phyloP scores from a whole-genome alignment of 1,284 basidiomycete species.

The Melampsora allii-populina region DNA sequence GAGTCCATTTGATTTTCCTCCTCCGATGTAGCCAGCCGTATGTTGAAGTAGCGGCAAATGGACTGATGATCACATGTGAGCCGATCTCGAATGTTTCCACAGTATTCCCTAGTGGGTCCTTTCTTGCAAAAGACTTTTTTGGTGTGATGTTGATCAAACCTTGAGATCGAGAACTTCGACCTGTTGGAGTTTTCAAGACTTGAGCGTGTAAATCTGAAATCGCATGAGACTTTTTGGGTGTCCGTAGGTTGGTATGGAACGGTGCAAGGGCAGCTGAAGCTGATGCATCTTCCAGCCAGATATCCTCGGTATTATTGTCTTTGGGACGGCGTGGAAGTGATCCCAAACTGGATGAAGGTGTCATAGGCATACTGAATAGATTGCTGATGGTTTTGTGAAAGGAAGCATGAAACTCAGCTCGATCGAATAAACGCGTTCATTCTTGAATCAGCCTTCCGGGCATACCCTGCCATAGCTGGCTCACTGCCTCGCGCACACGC shows the following conservation, averaged over 20 bases:
- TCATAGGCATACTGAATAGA: not conserved
- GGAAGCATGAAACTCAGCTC: too few relatives aligned
- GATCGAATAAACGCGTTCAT: too few relatives aligned
- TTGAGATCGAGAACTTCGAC: conserved; percentile 10
- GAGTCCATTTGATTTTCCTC: not conserved
- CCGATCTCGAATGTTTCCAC: conserved; percentile 1
- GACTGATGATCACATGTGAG: conserved; percentile 5
- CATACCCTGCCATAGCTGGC: too few relatives aligned
- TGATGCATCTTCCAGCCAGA: not conserved
- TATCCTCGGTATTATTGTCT: not conserved
- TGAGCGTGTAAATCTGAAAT: conserved; percentile 1
- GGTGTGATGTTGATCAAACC: conserved; percentile 14
- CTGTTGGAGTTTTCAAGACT: conserved; percentile 2
- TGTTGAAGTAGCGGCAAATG: not conserved
- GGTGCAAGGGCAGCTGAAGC: not conserved
- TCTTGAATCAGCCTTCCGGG: too few relatives aligned
- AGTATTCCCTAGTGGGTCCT: not conserved
- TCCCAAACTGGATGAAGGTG: not conserved
- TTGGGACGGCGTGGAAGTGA: not conserved
- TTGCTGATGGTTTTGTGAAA: too few relatives aligned
- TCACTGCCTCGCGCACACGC: too few relatives aligned
- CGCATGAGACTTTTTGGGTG: not conserved
- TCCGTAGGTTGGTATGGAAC: not conserved
- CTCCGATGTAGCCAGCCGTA: conserved; percentile 7
- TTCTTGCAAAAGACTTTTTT: conserved; percentile 8